A percentile compares a stretch with the other conserved stretches of the same genome.
phyloP scores from a whole-genome alignment of 2,329 filamentous ascomycete species.

The Botrytis squamosa region DNA sequence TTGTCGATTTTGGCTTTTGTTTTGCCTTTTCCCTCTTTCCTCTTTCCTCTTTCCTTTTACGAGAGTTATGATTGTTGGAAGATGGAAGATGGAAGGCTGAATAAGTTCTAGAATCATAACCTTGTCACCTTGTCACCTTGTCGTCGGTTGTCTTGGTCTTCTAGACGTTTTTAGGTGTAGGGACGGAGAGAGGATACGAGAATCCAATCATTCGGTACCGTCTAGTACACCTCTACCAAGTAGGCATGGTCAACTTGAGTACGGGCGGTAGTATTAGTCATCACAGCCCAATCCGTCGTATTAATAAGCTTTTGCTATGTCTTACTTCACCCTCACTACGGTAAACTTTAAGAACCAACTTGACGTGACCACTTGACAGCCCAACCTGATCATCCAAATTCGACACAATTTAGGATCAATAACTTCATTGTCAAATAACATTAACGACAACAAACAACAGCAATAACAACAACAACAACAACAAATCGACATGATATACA shows the following conservation, averaged over 20 bases:
- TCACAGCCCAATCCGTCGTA: background rate
- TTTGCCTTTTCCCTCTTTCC: no score
- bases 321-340: background rate
- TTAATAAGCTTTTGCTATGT: background rate
- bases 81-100: background rate
- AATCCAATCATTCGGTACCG: background rate
- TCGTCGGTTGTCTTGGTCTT: background rate
- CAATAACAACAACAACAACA: background rate
- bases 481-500: background rate
- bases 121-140: background rate
- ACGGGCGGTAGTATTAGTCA: background rate
- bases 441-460: background rate
- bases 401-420: background rate
- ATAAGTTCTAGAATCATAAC: conserved; percentile 5
- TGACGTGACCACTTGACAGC: background rate
- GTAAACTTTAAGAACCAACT: background rate
- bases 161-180: background rate
- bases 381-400: background rate
- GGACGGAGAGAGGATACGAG: background rate
- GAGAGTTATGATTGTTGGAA: background rate
- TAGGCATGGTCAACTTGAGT: background rate
- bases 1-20: background rate
- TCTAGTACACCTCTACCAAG: background rate
- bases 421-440: background rate
- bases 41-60: background rate